Conservation (phyloP, 2,329 filamentous ascomycete species). For the Zymoseptoria passerinii region DNA sequence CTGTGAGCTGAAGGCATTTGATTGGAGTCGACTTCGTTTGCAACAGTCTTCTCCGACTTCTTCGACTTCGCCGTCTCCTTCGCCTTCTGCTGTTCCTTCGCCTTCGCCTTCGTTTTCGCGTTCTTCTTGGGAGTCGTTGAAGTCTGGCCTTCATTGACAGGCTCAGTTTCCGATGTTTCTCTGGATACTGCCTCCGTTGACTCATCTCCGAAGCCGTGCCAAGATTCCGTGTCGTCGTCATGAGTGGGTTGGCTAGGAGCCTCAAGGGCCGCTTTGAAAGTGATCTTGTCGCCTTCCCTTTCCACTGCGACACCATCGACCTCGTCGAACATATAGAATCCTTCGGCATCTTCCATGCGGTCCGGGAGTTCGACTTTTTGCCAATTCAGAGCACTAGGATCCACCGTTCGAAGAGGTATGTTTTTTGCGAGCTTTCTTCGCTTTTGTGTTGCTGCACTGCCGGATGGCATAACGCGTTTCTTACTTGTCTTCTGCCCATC, state of each 20-base stretch:
- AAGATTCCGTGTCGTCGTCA: constrained; percentile 37
- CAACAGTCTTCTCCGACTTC: constrained; percentile 3
- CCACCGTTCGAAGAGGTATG: constrained; percentile 8
- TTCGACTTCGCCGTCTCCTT: constrained; percentile 20
- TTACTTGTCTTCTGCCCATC: constrained; percentile 7
- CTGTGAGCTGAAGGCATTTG: constrained; percentile 22
- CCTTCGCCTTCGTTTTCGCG: constrained; percentile 14
- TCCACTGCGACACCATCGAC: constrained; percentile 87
- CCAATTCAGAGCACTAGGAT: constrained; percentile 44
- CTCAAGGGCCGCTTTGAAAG: constrained; percentile 26
- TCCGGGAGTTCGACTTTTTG: constrained; percentile 61
- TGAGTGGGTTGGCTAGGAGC: constrained; percentile 2
- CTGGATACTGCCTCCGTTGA: not conserved
- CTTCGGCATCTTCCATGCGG: constrained; percentile 79
- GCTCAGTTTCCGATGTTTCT: not conserved
- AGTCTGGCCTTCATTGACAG: constrained; percentile 15
- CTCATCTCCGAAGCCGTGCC: constrained; percentile 52
- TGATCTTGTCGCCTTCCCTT: constrained; percentile 40
- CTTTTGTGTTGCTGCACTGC: constrained; percentile 1
- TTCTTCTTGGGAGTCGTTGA: constrained; percentile 14
- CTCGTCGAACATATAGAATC: constrained; percentile 78
- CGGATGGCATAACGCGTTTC: constrained; percentile 3
- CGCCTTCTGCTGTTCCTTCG: constrained; percentile 22
- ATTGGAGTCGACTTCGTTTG: not conserved
- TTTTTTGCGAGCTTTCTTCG: not conserved